Base-by-base conservation (phyloP, 2,329 filamentous ascomycete genomes). In the Fusarium dimerum region DNA sequence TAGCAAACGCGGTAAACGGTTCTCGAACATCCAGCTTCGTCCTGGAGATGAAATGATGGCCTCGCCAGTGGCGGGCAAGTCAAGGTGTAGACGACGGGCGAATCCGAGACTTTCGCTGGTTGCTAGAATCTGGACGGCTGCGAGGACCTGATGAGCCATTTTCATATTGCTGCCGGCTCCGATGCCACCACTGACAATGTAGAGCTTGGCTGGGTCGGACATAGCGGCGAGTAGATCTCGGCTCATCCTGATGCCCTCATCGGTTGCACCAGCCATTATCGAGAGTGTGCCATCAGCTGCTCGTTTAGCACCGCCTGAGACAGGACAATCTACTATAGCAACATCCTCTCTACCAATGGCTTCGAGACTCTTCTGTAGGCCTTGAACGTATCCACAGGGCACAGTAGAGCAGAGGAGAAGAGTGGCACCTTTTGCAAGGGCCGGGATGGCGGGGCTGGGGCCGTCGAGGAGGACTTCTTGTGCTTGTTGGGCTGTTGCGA, bases 231-330 rank as follows among this genome's bases (percentile, higher is more conserved):
- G 76, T 2, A 91, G 70, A 44, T 76, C 78, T 18, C 76, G 77
- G 1, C 79, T 85, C 51, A 79, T 80, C 34, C 78, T 73, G 2
- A 90, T 71, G 6, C 83, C 82, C 3, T 75, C 76, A 1, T 81
- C 76, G 0, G 80, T 74, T 0, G 79, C 86, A 2, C 85, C 84
- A 0, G 86, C 86, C 82, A 92, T 90, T 66, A 92, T 91, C 7
- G 86, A 88, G 40, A 88, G 70, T 0, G 84, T 87, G 2, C 85
- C 85, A 44, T 83, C 77, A 1, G 80, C 83, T 2, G 85, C 85
- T 8, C 66, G 48, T 0, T 47, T 54, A 2, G 63, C 62, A 12
- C 66, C 66, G 4, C 65, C 66, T 2, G 65, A 68, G 12, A 68
- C 66, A 9, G 65, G 66, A 38, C 57, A 63, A 43, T 68, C 66